Base-by-base conservation (phyloP, 2,329 filamentous ascomycete genomes). In the Colletotrichum tamarilloi region DNA sequence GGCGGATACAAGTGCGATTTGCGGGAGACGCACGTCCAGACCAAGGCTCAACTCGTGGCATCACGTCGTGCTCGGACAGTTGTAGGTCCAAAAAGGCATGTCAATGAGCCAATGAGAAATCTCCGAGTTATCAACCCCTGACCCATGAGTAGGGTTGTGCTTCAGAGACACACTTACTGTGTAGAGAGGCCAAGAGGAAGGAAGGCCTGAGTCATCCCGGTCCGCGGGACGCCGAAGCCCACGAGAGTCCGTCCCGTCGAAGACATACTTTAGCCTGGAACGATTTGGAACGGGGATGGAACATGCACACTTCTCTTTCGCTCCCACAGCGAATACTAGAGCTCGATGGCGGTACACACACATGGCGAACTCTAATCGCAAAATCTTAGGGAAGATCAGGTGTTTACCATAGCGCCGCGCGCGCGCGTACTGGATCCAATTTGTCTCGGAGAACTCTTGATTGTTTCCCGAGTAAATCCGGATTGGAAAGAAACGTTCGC, bases 251-350 rank as follows among this genome's bases (percentile, higher is more conserved):
- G 67, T 53, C 60, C 46, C 22, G 22, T 53, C 56, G 42, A 30
- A 16, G 19, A 66, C 53, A 62, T 60, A 62, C 49, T 74, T 74
- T 63, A 32, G 38, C 49, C 72, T 74, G 73, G 69, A 74, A 74
- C 72, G 62, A 12, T 35, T 68, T 76, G 76, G 77, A 78, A 78
- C 77, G 68, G 62, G 72, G 68, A 75, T 78, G 77, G 77, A 78
- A 78, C 77, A 73, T 64, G 62, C 52, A 55, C 52, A 22, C 19
- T 49, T 49, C 28, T 60, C 32, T 63, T n/a, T 19, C 26, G 22
- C 30, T 42, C 30, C 12, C 5, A 63, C 26, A 53, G 55, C 12
- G 30, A 12, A 16, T 52, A 14, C 46, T 4, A 60, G 8, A 38
- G 52, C 57, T 8, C 52, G 42, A 57, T 62, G 8, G 26, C 26